These are phyloP conservation scores for Pseudonitzschia multiseries DNA, from an alignment of 108 stramenopile genomes.

Conservation along the genomic window DNA sequence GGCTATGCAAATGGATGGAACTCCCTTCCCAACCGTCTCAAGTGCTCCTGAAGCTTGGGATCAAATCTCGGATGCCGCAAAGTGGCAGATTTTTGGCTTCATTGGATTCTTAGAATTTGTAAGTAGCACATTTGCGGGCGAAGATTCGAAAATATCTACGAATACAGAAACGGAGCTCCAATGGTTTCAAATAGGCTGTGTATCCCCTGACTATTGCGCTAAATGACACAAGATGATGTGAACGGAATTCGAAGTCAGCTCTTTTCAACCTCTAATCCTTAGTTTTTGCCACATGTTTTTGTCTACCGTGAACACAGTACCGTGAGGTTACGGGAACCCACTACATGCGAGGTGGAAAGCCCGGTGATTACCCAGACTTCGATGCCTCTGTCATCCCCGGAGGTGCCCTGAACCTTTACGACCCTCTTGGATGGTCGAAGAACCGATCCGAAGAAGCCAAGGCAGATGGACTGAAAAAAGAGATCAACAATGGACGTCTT, in stretches of 20 bases:
- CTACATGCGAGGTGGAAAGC: constrained; percentile 81
- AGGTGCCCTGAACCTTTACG: constrained; percentile 73
- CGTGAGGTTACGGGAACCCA: constrained; percentile 45
- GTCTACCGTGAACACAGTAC: constrained; percentile 3
- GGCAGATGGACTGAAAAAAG: constrained; percentile 60
- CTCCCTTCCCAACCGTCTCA: constrained; percentile 53
- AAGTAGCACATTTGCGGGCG: no score
- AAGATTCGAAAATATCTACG: no score
- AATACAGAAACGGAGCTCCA: neutral
- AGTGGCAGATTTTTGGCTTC: constrained; percentile 85
- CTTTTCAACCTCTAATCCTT: no score
- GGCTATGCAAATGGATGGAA: constrained; percentile 64
- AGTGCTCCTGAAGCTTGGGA: constrained; percentile 78
- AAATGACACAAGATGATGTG: no score
- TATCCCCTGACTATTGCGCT: no score
- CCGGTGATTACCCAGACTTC: constrained; percentile 75
- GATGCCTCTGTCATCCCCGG: constrained; percentile 54
- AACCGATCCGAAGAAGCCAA: constrained; percentile 60
- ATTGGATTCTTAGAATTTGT: constrained; percentile 80
- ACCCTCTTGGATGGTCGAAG: constrained; percentile 61
- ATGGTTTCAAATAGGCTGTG: neutral
- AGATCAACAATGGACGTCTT: constrained; percentile 81
- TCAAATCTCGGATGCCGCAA: constrained; percentile 69
- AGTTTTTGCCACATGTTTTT: no score
- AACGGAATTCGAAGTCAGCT: no score